Conservation (phyloP, 1,284 basidiomycete species). For the Fistulina hepatica region DNA sequence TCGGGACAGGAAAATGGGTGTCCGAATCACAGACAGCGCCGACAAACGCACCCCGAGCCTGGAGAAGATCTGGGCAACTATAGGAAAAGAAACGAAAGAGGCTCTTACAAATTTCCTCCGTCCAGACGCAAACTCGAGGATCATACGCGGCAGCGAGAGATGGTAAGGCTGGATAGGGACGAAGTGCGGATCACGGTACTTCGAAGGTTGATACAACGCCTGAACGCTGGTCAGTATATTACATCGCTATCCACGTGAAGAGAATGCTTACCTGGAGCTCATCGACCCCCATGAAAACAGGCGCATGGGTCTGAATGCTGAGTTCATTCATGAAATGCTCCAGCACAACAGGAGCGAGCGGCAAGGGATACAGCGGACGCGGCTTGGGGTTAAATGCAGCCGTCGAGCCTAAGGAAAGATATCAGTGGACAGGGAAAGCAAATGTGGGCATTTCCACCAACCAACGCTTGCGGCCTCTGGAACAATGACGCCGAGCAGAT, state of each 20-base stretch:
- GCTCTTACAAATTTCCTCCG: conserved; percentile 54
- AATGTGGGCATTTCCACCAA: too few relatives aligned
- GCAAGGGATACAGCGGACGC: too few relatives aligned
- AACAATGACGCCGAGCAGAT: too few relatives aligned
- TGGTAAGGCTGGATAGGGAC: conserved; percentile 66
- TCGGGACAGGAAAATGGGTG: conserved; percentile 38
- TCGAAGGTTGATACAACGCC: conserved; percentile 60
- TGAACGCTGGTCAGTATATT: too few relatives aligned
- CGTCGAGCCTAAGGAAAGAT: too few relatives aligned
- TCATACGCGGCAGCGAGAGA: conserved; percentile 67
- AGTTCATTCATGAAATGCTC: conserved; percentile 56
- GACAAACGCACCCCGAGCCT: conserved; percentile 53
- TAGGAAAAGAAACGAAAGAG: conserved; percentile 11
- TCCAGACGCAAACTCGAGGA: conserved; percentile 71
- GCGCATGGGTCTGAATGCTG: conserved; percentile 60
- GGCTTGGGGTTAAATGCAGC: too few relatives aligned
- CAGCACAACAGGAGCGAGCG: conserved; percentile 54
- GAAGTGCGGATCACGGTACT: conserved; percentile 76
- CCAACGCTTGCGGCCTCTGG: too few relatives aligned
- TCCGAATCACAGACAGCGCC: conserved; percentile 53
- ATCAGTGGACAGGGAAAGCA: too few relatives aligned
- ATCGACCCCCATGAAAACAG: conserved; percentile 80
- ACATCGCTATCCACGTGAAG: too few relatives aligned
- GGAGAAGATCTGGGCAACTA: conserved; percentile 4
- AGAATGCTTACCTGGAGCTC: too few relatives aligned